phyloP scores from a whole-genome alignment of 108 stramenopile species.

The Nitzschia sp. region DNA sequence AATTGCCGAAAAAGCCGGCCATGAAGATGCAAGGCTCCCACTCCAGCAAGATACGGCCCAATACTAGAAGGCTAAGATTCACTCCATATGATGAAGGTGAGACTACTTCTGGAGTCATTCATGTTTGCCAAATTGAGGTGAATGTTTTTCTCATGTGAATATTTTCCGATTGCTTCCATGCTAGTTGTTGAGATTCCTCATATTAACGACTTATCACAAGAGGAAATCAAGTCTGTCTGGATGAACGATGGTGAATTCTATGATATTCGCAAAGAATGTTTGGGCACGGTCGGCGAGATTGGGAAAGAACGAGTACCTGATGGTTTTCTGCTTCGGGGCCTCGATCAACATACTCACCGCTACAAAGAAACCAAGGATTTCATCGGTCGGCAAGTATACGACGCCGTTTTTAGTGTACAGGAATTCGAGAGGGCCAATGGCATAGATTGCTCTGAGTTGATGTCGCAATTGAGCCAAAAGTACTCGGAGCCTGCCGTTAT shows the following conservation, averaged over 20 bases:
- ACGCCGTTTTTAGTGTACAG: slow-evolving; percentile 10
- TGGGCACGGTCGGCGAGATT: neutral
- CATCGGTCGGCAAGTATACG: neutral
- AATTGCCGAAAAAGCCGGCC: neutral
- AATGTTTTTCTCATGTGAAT: no score
- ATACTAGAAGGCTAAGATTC: neutral
- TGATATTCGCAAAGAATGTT: slow-evolving; percentile 3
- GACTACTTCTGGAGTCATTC: neutral
- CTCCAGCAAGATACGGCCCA: no score
- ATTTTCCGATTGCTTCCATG: no score
- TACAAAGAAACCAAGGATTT: slow-evolving; percentile 3
- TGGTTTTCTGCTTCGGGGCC: slow-evolving; percentile 15
- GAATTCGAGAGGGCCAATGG: neutral
- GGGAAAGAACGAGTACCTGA: neutral
- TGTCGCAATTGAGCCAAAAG: neutral
- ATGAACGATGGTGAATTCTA: neutral
- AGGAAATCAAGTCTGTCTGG: slow-evolving; percentile 10
- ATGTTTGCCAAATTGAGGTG: no score
- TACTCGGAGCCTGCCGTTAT: slow-evolving; percentile 9
- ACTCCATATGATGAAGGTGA: slow-evolving; percentile 5
- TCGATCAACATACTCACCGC: slow-evolving; percentile 9
- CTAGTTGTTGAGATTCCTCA: slow-evolving; percentile 4
- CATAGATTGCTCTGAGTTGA: slow-evolving; percentile 4
- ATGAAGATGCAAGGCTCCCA: neutral
- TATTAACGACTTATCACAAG: slow-evolving; percentile 1